Evolutionary conservation across 495 filamentous ascomycete species (phyloP), one percentile per base, ranked within the genome.

Genomic region (Emericellopsis terricola): DNA sequence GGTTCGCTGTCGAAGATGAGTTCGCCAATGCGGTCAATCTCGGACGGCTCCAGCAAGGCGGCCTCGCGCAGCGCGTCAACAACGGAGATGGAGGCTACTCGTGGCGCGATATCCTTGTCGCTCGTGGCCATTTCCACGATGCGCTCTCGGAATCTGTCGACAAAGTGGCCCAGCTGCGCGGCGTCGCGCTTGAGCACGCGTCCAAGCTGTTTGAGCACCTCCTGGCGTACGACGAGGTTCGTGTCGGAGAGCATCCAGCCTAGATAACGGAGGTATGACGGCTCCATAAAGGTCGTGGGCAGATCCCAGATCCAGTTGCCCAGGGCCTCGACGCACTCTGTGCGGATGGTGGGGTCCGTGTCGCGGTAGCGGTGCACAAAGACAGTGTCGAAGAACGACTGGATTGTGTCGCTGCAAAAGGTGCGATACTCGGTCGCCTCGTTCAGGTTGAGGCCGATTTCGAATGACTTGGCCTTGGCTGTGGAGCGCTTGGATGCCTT

Each of bases 281-380:
- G 78, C 37, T 92, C 76, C 50, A 93, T 81, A 57, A 93, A 96
- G 32, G 78, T 62, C 27, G 85, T 79, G 5, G 84, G 79, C 24
- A 89, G 72, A 11, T 65, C 71, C 41, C 69, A 65, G 44, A 96
- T 84, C 89, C 89, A 97, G 19, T 70, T 64, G 24, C 84, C 82
- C 15, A 97, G 63, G 6, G 82, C 81, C 33, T 74, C 68, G 29
- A 92, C 69, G 46, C 84, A 92, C 39, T 92, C 83, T 2, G 72
- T 68, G 23, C 89, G 71, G 34, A 97, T 92, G 39, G 63, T 78
- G 1, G 81, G 68, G 51, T 97, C 89, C 15, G 94, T 69, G 42
- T 97, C 89, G 21, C 89, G 81, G 51, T 94, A 96, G 17, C 89
- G 79, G 51, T 96, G 85, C 19, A 93, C 74, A 43, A 89, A 97